Conservation (phyloP, 495 filamentous ascomycete species). For the Penicillium crystallinum region DNA sequence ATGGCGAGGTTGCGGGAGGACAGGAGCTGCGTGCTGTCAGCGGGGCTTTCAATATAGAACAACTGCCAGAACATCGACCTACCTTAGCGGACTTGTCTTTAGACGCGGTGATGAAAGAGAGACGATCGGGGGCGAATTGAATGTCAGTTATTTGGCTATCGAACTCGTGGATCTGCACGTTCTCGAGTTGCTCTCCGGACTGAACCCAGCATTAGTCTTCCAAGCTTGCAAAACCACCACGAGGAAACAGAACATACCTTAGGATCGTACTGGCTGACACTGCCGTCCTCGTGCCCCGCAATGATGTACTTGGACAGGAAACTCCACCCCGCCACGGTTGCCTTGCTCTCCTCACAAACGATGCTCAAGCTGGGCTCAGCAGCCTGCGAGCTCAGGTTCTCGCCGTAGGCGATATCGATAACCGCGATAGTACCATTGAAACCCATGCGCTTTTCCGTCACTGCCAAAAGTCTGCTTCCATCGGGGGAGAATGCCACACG, state of each 20-base stretch:
- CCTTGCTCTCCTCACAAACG: constrained; percentile 89
- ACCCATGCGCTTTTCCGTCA: constrained; percentile 97
- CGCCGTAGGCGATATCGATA: constrained; percentile 75
- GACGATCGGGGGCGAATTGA: constrained; percentile 89
- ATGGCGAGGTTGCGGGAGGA: constrained; percentile 77
- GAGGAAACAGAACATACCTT: constrained; percentile 54
- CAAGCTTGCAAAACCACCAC: background rate
- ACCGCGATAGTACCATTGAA: constrained; percentile 89
- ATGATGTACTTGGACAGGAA: constrained; percentile 91
- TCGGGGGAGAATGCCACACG: constrained; percentile 94
- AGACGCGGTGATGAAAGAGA: constrained; percentile 94
- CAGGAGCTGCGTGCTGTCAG: constrained; percentile 55
- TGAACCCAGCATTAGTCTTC: constrained; percentile 27
- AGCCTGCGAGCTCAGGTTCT: constrained; percentile 59
- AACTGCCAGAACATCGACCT: constrained; percentile 10
- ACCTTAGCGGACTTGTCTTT: constrained; percentile 98
- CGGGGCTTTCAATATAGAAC: background rate
- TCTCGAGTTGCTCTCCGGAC: constrained; percentile 78
- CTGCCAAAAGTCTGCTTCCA: constrained; percentile 78
- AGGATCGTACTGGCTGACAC: constrained; percentile 87
- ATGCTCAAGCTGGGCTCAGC: constrained; percentile 78
- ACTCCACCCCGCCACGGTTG: constrained; percentile 94
- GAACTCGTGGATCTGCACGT: constrained; percentile 73
- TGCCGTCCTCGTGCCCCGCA: constrained; percentile 93
- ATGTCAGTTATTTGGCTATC: constrained; percentile 85